Conservation (phyloP, 352 stramenopile species). For the Globisporangium yorkense region DNA sequence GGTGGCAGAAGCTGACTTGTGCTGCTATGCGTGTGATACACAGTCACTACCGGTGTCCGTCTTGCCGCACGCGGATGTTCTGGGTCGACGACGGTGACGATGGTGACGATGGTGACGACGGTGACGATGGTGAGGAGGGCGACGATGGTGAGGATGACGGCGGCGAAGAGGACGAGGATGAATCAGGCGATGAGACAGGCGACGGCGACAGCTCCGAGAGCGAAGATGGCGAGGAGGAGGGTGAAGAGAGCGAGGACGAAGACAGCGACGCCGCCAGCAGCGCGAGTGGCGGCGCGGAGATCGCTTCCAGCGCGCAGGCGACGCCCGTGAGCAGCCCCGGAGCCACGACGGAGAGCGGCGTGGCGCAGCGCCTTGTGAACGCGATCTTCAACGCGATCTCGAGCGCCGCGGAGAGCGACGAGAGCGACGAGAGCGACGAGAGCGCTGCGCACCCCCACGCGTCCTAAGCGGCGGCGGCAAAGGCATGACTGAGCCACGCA, state of each 20-base stretch:
- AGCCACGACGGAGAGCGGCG: conserved; percentile 6
- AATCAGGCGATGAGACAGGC: conserved; percentile 12
- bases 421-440: conserved; percentile 6
- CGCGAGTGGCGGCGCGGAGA: not conserved
- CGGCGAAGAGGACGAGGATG: conserved; percentile 10
- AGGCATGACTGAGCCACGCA: not conserved
- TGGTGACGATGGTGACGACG: conserved; percentile 11
- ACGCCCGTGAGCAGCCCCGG: not conserved
- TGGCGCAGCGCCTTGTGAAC: conserved; percentile 8
- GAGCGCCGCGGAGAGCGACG: conserved; percentile 4
- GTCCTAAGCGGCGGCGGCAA: not conserved
- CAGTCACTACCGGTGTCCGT: conserved; percentile 51
- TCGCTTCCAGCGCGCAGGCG: not conserved
- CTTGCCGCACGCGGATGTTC: conserved; percentile 52
- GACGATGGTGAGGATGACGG: conserved; percentile 12
- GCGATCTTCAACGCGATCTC: conserved; percentile 9
- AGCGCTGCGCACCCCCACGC: not conserved
- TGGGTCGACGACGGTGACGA: conserved; percentile 24
- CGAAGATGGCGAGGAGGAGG: conserved; percentile 13
- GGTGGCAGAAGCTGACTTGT: not conserved
- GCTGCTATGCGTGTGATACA: not conserved
- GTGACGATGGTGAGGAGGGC: conserved; percentile 9
- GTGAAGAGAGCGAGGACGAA: not conserved
- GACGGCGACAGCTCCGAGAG: conserved; percentile 2
- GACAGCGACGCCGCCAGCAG: not conserved